These are phyloP conservation scores for Chimonanthus salicifolius DNA, from an alignment of 164 flowering plant genomes.

Conservation along the genomic window DNA sequence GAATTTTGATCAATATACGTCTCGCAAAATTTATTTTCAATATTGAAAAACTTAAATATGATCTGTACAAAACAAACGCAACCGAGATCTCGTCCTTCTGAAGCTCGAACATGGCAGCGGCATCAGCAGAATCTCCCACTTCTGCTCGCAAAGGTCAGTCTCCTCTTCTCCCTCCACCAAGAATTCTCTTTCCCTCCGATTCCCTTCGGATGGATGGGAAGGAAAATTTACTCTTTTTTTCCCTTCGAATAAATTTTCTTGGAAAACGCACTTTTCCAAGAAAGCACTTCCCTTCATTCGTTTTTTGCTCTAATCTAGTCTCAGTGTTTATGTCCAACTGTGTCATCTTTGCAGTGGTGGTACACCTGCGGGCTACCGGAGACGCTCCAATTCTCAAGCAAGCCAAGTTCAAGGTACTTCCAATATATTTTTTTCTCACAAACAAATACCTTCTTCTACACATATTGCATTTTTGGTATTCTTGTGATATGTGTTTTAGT, in stretches of 20 bases:
- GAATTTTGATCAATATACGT: too few species aligned
- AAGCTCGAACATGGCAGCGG: slow-evolving; percentile 6
- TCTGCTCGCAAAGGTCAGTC: slow-evolving; percentile 45
- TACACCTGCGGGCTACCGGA: slow-evolving; percentile 86
- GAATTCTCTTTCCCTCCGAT: neutral
- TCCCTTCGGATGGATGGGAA: too few species aligned
- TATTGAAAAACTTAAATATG: too few species aligned
- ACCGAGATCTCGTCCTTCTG: too few species aligned
- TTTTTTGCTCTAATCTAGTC: neutral
- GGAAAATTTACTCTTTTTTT: neutral
- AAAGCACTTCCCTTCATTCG: neutral
- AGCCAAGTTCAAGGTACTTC: slow-evolving; percentile 75
- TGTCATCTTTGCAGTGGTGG: slow-evolving; percentile 49
- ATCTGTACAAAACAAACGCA: too few species aligned
- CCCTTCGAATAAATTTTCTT: neutral
- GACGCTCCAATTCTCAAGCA: slow-evolving; percentile 98
- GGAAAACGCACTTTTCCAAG: neutral
- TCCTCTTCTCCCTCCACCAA: neutral
- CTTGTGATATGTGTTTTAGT: too few species aligned
- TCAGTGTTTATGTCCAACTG: neutral
- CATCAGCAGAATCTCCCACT: slow-evolving; percentile 44
- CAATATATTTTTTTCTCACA: too few species aligned
- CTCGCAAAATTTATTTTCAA: too few species aligned
- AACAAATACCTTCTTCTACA: too few species aligned
- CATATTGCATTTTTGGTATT: too few species aligned